Conservation (phyloP, 1,284 basidiomycete genomes). For the Entoloma clypeatum region DNA sequence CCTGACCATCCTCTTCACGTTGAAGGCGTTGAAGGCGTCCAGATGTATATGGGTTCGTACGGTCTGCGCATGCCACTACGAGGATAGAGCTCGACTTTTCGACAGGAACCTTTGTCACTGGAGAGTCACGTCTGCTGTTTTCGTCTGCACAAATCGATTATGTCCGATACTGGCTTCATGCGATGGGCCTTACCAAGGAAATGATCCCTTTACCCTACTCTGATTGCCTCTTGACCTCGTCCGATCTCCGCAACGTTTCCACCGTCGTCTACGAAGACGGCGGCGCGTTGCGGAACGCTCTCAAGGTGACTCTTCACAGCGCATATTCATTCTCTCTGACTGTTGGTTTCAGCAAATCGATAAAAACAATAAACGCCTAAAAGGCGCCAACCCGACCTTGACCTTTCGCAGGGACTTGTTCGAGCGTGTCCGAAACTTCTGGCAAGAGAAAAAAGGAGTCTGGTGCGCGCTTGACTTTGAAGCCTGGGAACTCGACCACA, state of each 20-base stretch:
- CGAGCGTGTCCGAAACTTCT: constrained; percentile 62
- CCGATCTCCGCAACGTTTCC: constrained; percentile 50
- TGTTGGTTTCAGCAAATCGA: constrained; percentile 51
- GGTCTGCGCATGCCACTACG: background rate
- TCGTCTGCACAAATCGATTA: constrained; percentile 84
- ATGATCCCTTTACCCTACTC: constrained; percentile 69
- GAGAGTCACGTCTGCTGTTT: constrained; percentile 71
- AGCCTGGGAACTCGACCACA: constrained; percentile 73
- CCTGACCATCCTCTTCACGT: constrained; percentile 70
- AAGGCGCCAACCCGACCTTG: constrained; percentile 54
- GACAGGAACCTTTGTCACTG: constrained; percentile 56
- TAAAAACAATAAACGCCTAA: constrained; percentile 74
- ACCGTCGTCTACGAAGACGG: constrained; percentile 55
- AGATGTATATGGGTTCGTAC: constrained; percentile 64
- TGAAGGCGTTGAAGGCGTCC: constrained; percentile 57
- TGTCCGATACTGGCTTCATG: constrained; percentile 78
- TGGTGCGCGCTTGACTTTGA: constrained; percentile 81
- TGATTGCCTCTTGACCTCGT: constrained; percentile 59
- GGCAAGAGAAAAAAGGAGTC: constrained; percentile 54
- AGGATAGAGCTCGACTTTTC: background rate
- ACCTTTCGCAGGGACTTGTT: constrained; percentile 55
- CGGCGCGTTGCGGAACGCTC: constrained; percentile 48
- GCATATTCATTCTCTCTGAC: background rate
- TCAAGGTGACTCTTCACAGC: constrained; percentile 40
- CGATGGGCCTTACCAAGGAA: constrained; percentile 61